Conservation (phyloP, 305 asterid genomes). For the Fraxinus velutina region DNA sequence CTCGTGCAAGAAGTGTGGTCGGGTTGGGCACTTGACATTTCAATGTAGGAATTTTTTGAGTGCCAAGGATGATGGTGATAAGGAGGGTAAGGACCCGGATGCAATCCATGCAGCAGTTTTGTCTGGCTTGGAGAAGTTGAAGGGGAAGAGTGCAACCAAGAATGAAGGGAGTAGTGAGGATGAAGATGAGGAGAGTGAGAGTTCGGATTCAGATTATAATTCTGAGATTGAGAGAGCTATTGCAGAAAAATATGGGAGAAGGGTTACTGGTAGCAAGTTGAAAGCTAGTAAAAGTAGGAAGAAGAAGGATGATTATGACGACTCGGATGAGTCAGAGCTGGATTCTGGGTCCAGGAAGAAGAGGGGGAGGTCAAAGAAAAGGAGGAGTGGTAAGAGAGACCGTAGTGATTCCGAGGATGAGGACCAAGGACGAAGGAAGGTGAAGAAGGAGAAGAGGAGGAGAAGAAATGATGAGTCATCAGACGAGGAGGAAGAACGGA, state of each 20-base stretch:
- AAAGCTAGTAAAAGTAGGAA: constrained; percentile 29
- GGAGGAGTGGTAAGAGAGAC: constrained; percentile 53
- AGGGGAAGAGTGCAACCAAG: constrained; percentile 36
- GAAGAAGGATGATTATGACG: constrained; percentile 45
- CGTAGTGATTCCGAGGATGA: constrained; percentile 58
- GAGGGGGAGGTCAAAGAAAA: constrained; percentile 67
- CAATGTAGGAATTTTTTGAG: constrained; percentile 95
- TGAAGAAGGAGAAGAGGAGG: constrained; percentile 57
- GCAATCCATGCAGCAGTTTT: constrained; percentile 59
- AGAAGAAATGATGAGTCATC: constrained; percentile 52
- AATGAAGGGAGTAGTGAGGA: constrained; percentile 35
- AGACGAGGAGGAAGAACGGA: constrained; percentile 44
- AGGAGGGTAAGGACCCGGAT: constrained; percentile 47
- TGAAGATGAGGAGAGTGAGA: constrained; percentile 70
- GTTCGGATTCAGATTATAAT: constrained; percentile 78
- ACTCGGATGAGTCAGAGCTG: constrained; percentile 34
- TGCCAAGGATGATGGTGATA: constrained; percentile 56
- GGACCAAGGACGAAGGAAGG: constrained; percentile 48
- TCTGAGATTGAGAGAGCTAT: constrained; percentile 84
- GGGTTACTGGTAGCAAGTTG: constrained; percentile 32
- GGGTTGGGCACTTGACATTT: constrained; percentile 90
- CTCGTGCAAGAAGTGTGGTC: constrained; percentile 83
- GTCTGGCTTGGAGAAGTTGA: constrained; percentile 75
- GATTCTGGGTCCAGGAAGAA: constrained; percentile 24
- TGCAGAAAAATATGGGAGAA: constrained; percentile 48